Evolutionary conservation across 345 rosid species (phyloP).

Genomic region (Brassica cretica): DNA sequence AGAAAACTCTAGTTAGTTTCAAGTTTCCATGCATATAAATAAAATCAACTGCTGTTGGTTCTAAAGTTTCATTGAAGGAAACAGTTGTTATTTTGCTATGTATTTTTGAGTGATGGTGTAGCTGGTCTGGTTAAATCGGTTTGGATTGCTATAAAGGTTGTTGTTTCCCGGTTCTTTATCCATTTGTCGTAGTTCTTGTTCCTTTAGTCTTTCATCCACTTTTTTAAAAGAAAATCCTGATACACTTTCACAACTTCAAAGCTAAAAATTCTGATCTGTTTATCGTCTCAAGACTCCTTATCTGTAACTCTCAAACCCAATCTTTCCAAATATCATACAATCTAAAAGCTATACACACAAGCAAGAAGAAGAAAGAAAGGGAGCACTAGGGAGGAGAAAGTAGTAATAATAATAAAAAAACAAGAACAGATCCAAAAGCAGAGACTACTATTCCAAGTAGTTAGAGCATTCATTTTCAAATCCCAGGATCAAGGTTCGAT

Average conservation of each 20-base stretch:
- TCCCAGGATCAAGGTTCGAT: conserved; percentile 42
- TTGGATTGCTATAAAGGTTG: background rate
- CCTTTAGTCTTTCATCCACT: background rate
- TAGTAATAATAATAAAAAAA: background rate
- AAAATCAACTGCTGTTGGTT: background rate
- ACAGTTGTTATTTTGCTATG: background rate
- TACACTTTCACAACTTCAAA: background rate
- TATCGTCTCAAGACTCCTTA: background rate
- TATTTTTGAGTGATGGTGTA: background rate
- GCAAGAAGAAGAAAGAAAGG: background rate
- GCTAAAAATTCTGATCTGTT: background rate
- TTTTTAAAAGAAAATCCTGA: background rate
- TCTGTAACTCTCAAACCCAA: conserved; percentile 12
- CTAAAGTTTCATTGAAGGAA: background rate
- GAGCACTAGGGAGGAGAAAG: background rate
- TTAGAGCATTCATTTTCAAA: conserved; percentile 6
- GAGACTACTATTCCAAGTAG: conserved; percentile 5
- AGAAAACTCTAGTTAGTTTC: conserved; percentile 13
- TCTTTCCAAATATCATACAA: conserved; percentile 25
- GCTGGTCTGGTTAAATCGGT: conserved; percentile 1
- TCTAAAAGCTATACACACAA: conserved; percentile 33
- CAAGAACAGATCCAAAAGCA: background rate
- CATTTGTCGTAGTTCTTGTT: conserved; percentile 18
- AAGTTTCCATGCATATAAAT: conserved; percentile 35
- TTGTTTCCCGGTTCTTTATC: conserved; percentile 2